These are phyloP conservation scores for Neurospora terricola DNA, from an alignment of 495 filamentous ascomycete genomes.

Conservation along the genomic window DNA sequence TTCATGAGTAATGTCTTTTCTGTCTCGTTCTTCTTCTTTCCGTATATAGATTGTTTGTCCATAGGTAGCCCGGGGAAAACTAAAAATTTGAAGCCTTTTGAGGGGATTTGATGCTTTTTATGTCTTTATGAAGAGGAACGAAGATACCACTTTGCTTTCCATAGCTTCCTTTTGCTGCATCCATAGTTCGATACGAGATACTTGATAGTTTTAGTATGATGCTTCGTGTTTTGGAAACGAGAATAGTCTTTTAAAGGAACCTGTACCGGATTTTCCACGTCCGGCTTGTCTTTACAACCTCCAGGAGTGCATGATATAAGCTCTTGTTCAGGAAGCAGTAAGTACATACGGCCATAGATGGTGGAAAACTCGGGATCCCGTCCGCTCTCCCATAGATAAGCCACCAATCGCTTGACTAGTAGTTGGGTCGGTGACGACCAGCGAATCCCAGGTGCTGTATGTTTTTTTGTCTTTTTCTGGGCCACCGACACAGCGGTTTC, in stretches of 20 bases:
- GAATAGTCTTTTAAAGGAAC: no score
- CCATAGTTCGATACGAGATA: no score
- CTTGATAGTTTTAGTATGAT: no score
- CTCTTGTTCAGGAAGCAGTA: no score
- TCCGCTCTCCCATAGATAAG: conserved; percentile 20
- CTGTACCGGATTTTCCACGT: no score
- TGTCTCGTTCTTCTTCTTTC: neutral
- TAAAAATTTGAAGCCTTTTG: neutral
- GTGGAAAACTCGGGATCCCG: no score
- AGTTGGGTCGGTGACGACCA: conserved; percentile 40
- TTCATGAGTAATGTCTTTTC: neutral
- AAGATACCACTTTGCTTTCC: neutral
- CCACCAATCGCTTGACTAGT: conserved; percentile 14
- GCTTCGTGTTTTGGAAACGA: no score
- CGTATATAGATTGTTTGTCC: neutral
- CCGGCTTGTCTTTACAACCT: no score
- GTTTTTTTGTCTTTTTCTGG: neutral
- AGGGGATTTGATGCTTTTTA: neutral
- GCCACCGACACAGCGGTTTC: no score
- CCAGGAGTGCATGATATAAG: no score
- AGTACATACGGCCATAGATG: no score
- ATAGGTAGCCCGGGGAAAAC: neutral
- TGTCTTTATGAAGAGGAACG: neutral
- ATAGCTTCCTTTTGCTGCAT: neutral
- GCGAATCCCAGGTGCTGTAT: conserved; percentile 40